Evolutionary conservation across 2,329 filamentous ascomycete genomes (phyloP).

Genomic region (Pestalotiopsis sp.): DNA sequence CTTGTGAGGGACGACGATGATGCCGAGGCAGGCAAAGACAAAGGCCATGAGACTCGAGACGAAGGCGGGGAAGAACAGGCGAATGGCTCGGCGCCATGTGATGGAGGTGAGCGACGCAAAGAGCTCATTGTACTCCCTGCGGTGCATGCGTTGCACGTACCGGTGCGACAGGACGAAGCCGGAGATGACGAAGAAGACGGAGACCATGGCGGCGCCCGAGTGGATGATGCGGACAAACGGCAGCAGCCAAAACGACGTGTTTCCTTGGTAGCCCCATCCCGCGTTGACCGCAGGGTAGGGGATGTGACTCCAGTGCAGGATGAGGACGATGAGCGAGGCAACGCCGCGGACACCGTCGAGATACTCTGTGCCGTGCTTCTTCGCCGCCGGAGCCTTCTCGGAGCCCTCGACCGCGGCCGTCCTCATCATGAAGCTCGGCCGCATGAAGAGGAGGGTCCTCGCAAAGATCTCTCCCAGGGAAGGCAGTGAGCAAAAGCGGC

Average conservation of each 20-base stretch:
- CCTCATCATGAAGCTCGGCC: slow-evolving; percentile 29
- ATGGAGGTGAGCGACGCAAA: slow-evolving; percentile 36
- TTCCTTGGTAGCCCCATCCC: slow-evolving; percentile 34
- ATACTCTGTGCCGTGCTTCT: slow-evolving; percentile 35
- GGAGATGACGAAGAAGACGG: slow-evolving; percentile 44
- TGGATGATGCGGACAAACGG: slow-evolving; percentile 39
- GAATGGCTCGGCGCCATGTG: slow-evolving; percentile 41
- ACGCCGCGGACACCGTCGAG: slow-evolving; percentile 42
- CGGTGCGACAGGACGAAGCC: slow-evolving; percentile 42
- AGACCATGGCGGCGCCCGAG: slow-evolving; percentile 40
- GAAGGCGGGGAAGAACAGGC: slow-evolving; percentile 41
- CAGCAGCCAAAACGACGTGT: slow-evolving; percentile 32
- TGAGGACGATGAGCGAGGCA: slow-evolving; percentile 41
- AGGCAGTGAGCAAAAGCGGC: slow-evolving; percentile 4
- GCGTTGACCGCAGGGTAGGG: slow-evolving; percentile 29
- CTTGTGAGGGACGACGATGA: slow-evolving; percentile 24
- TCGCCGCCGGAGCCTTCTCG: slow-evolving; percentile 19
- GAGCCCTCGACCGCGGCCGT: slow-evolving; percentile 16
- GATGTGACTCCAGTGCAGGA: slow-evolving; percentile 37
- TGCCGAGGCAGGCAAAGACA: slow-evolving; percentile 26
- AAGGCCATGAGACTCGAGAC: slow-evolving; percentile 37
- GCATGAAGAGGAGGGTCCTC: slow-evolving; percentile 22
- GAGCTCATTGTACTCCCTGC: slow-evolving; percentile 29
- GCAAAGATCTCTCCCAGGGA: slow-evolving; percentile 18
- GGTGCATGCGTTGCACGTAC: slow-evolving; percentile 34